phyloP scores from a whole-genome alignment of 257 asterid genomes.

The Jasminum sambac region DNA sequence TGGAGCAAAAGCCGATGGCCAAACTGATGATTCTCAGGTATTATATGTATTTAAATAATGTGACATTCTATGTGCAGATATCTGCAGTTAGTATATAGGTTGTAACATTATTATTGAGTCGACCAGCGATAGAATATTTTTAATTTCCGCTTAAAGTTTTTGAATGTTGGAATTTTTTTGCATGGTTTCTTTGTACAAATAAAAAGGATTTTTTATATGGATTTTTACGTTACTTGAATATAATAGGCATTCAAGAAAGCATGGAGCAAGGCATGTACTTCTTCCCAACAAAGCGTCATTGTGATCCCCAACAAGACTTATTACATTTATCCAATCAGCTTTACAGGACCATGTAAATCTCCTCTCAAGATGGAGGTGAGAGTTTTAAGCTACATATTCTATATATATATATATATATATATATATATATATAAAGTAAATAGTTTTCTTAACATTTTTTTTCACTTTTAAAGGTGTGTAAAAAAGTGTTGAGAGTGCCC shows the following conservation, averaged over 20 bases:
- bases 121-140: not conserved
- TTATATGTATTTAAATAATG: not conserved
- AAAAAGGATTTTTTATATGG: too few species aligned
- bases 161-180: too few species aligned
- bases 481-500: too few species aligned
- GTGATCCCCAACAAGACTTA: slow-evolving; percentile 63
- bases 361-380: slow-evolving; percentile 61
- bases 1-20: slow-evolving; percentile 75
- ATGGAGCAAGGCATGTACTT: slow-evolving; percentile 71
- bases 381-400: not conserved
- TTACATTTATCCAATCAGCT: slow-evolving; percentile 58
- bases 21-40: slow-evolving; percentile 68
- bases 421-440: too few species aligned
- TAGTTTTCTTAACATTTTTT: too few species aligned
- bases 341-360: slow-evolving; percentile 69
- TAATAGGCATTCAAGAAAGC: slow-evolving; percentile 80
- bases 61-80: not conserved
- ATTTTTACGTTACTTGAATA: not conserved
- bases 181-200: too few species aligned
- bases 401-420: too few species aligned
- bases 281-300: slow-evolving; percentile 34
- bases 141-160: not conserved
- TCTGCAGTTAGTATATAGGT: too few species aligned
- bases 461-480: too few species aligned
- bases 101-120: too few species aligned